Conservation (phyloP, 495 filamentous ascomycete species). For the Haplographium delicatum region DNA sequence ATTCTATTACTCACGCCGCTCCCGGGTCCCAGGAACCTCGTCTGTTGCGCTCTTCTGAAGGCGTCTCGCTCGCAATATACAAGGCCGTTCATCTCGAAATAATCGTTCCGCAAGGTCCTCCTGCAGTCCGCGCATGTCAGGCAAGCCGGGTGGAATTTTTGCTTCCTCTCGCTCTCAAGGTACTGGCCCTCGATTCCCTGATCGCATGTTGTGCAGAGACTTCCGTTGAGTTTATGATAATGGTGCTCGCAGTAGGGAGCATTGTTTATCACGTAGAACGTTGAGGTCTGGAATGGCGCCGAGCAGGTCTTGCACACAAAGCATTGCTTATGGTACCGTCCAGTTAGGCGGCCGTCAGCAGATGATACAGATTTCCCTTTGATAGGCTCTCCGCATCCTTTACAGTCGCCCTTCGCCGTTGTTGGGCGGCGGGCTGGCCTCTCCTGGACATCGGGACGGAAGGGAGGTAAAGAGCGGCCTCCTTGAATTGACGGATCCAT, state of each 20-base stretch:
- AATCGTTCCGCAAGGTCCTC: constrained; percentile 56
- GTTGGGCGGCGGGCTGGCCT: constrained; percentile 26
- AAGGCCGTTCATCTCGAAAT: constrained; percentile 47
- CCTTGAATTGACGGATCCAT: constrained; percentile 51
- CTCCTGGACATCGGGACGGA: constrained; percentile 16
- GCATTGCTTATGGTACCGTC: constrained; percentile 88
- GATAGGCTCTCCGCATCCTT: constrained; percentile 74
- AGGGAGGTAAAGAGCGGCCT: constrained; percentile 38
- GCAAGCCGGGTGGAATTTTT: constrained; percentile 83
- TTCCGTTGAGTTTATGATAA: constrained; percentile 88
- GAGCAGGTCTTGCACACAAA: constrained; percentile 87
- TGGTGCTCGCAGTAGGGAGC: constrained; percentile 86
- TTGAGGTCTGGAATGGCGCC: constrained; percentile 75
- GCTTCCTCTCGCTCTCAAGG: constrained; percentile 71
- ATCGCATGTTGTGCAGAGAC: constrained; percentile 73
- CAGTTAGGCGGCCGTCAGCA: constrained; percentile 87
- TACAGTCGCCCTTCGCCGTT: constrained; percentile 66
- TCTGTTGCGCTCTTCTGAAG: constrained; percentile 49
- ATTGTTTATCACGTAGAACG: constrained; percentile 89
- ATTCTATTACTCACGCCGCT: constrained; percentile 32
- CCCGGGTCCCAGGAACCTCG: constrained; percentile 25
- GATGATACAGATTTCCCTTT: constrained; percentile 89
- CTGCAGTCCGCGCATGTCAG: constrained; percentile 71
- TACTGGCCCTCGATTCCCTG: constrained; percentile 90
- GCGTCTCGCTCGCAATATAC: constrained; percentile 85